Base-by-base conservation (phyloP, 495 filamentous ascomycete genomes). In the Jackrogersella minutella region DNA sequence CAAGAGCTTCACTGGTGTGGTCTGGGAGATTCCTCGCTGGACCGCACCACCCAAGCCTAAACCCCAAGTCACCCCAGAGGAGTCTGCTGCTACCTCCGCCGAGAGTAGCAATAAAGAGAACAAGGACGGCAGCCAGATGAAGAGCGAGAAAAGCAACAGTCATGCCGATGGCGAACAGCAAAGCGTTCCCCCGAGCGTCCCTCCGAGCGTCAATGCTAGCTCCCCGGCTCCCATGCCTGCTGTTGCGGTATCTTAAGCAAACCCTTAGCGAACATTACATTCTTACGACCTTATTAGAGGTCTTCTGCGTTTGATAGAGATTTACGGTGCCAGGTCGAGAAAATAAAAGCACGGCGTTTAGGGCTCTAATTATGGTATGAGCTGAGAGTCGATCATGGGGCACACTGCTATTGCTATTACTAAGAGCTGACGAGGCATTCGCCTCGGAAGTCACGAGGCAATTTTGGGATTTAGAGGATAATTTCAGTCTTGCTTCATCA, bases 1-100 rank as follows among this genome's bases (percentile, higher is more conserved):
- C 57, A 95, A 96, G 82, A 95, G 88, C 70, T 99, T 99, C 75
- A 99, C 95, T 2, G 96, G 96, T 28, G 83, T 93, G 11, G 74
- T 84, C 28, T 98, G 95, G 95, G 84, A 90, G 59, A 80, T 97
- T 47, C 87, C 89, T 13, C 87, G 89, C 52, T 99, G 95, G 95
- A 88, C 87, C 37, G 87, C 91, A 6, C 91, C 90, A 16, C 79
- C 83, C 7, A 87, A 85, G 71, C 54, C 82, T 0, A 75, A 66
- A 58, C 77, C 77, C 6, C 76, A 78, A 31, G 58, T 68, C 0
- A 47, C 76, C 1, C 53, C 65, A 21, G 79, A 76, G 21, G 76
- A 72, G 22, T 66, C 74, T 13, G 70, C 72, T 8, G 74, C 71
- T 10, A n/a, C n/a, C n/a, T 87, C 83, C 16, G 87, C 82, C 21